phyloP scores from a whole-genome alignment of 2,329 filamentous ascomycete genomes.

The Fulvia fulva region DNA sequence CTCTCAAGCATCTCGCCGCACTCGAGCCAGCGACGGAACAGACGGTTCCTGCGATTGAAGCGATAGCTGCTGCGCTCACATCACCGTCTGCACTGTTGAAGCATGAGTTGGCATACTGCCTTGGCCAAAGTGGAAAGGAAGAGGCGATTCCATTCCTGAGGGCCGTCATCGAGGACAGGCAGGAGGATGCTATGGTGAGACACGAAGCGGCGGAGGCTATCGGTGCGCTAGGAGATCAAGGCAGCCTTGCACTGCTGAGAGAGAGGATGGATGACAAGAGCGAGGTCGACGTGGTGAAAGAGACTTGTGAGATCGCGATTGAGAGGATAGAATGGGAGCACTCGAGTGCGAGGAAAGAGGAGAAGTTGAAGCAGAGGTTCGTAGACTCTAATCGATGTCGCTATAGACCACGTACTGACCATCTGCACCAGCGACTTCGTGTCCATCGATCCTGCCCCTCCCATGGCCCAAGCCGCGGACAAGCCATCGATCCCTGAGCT shows the following conservation, averaged over 20 bases:
- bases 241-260: conserved; percentile 69
- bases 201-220: conserved; percentile 96
- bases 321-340: conserved; percentile 93
- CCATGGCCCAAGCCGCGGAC: conserved; percentile 61
- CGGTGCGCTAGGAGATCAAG: conserved; percentile 73
- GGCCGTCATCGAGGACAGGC: conserved; percentile 67
- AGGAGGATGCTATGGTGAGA: conserved; percentile 92
- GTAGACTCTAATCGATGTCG: not conserved
- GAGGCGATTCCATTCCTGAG: conserved; percentile 65
- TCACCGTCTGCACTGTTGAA: conserved; percentile 88
- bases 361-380: conserved; percentile 79
- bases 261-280: conserved; percentile 68
- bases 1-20: conserved; percentile 86
- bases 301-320: conserved; percentile 96
- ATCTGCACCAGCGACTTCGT: conserved; percentile 70
- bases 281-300: conserved; percentile 77
- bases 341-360: conserved; percentile 63
- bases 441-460: conserved; percentile 91
- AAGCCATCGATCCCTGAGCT: conserved; percentile 68
- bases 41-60: conserved; percentile 62
- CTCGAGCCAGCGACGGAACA: conserved; percentile 55
- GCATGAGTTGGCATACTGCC: conserved; percentile 94
- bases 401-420: not conserved
- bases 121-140: conserved; percentile 81
- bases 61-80: conserved; percentile 81